Conservation (phyloP, 139 green algal species). For the Asterochloris sp. region DNA sequence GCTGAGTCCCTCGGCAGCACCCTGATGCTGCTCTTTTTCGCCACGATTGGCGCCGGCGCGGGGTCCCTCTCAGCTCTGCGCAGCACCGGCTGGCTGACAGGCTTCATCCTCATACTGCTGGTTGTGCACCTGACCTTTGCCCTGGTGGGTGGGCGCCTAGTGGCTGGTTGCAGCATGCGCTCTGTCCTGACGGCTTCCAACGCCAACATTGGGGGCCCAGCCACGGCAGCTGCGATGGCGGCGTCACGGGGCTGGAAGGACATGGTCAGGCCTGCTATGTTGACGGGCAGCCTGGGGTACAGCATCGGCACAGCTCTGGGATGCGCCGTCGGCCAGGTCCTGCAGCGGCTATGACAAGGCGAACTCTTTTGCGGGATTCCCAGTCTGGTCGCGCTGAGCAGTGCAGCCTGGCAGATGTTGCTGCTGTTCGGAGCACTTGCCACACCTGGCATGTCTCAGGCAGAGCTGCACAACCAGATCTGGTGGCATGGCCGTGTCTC, state of each 20-base stretch:
- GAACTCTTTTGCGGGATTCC: not conserved
- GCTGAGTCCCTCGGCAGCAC: constrained; percentile 37
- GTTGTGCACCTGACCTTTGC: constrained; percentile 30
- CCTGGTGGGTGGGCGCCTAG: constrained; percentile 10
- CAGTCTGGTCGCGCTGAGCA: no score
- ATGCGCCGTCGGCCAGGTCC: constrained; percentile 52
- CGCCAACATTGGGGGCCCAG: constrained; percentile 71
- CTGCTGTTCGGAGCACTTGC: no score
- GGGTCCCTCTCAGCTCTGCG: constrained; percentile 43
- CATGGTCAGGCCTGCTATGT: constrained; percentile 67
- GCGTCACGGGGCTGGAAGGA: constrained; percentile 50
- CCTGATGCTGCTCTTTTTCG: constrained; percentile 81
- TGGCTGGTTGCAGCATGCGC: not conserved
- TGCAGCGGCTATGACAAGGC: constrained; percentile 64
- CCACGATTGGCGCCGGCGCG: constrained; percentile 65
- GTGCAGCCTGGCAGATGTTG: no score
- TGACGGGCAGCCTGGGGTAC: constrained; percentile 61
- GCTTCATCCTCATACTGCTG: constrained; percentile 53
- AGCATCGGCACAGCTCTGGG: constrained; percentile 46
- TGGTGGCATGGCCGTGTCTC: no score
- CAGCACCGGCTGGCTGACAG: constrained; percentile 28
- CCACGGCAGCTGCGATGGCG: constrained; percentile 75
- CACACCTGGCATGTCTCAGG: no score
- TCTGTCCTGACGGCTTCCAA: constrained; percentile 66
- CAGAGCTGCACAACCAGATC: no score